Conservation (phyloP, 2,329 filamentous ascomycete genomes). For the Chaetomiaceae sp. region DNA sequence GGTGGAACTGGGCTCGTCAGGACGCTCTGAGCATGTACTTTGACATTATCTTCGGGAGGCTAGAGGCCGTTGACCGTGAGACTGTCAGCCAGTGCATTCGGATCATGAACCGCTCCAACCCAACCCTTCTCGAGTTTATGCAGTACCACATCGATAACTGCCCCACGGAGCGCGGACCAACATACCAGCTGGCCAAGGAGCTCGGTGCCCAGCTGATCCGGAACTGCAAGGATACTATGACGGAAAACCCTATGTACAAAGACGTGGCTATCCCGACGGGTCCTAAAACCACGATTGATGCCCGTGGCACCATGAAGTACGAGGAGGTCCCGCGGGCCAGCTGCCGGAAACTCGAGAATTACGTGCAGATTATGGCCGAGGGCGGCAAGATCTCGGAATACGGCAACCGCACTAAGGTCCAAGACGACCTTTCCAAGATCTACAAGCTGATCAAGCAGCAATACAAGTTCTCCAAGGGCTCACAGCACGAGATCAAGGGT, state of each 20-base stretch:
- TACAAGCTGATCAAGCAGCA: constrained; percentile 99
- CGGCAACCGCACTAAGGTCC: constrained; percentile 95
- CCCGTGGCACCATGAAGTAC: constrained; percentile 88
- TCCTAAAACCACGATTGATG: constrained; percentile 87
- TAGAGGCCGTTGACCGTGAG: constrained; percentile 90
- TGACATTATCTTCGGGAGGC: constrained; percentile 94
- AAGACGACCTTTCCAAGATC: constrained; percentile 88
- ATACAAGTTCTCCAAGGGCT: constrained; percentile 94
- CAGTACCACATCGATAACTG: constrained; percentile 99
- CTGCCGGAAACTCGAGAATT: constrained; percentile 95
- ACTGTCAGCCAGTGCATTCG: constrained; percentile 98
- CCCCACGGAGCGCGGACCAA: constrained; percentile 92
- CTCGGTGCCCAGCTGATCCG: constrained; percentile 90
- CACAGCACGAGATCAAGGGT: constrained; percentile 92
- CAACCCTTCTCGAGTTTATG: constrained; percentile 95
- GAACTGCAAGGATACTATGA: constrained; percentile 91
- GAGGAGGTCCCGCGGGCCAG: constrained; percentile 81
- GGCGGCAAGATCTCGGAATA: constrained; percentile 98
- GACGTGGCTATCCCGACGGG: constrained; percentile 90
- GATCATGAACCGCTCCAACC: constrained; percentile 99
- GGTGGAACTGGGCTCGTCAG: constrained; percentile 98
- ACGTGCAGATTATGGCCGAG: constrained; percentile 97
- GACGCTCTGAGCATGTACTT: constrained; percentile 98
- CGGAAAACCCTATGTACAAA: constrained; percentile 85
- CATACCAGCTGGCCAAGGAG: constrained; percentile 95